Base-by-base conservation (phyloP, 2,329 filamentous ascomycete species). In the Trematosphaeria pertusa region DNA sequence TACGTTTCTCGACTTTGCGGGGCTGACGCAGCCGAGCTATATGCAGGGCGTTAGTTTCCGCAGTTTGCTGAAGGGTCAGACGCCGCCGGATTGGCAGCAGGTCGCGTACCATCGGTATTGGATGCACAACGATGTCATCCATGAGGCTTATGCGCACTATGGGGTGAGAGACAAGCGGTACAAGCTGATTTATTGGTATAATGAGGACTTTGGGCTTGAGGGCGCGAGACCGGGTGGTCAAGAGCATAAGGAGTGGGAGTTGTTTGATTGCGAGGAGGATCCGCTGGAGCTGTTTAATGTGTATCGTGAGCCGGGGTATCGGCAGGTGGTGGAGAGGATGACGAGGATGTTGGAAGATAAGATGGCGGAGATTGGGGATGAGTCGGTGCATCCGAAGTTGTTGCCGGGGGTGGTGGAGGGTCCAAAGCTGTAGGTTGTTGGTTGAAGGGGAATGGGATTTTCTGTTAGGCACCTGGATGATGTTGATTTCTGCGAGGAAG, bases 121-220 rank as follows among this genome's bases (percentile, higher is more conserved):
- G 79, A 82, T 82, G 79, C 76, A 82, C 58, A 72, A 73, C 17
- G 79, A 82, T 45, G 60, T 71, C 0, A 77, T 78, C 7, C 79
- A 82, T 48, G 56, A 79, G 5, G 77, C 76, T 0, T 75, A 76
- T 49, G 79, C 79, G 0, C 80, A 82, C 57, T 82, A 82, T 43
- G 80, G 79, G 1, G 68, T 81, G 5, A 69, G 80, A 0, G 70
- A 82, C 48, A 76, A 78, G 53, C 59, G 77, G 3, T 81, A 81
- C 54, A 82, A 82, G 70, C 54, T 82, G 2, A 82, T 82, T 14
- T 82, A 81, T 60, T 82, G 79, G 79, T 83, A 82, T 50, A 79
- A 79, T 37, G 76, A 81, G 53, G 70, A 68, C 8, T 69, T 81
- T 11, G 77, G 73, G 0, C 43, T 81, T 0, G 68, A 72, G 14